phyloP scores from a whole-genome alignment of 2,329 filamentous ascomycete species.

The Fusarium mexicanum region DNA sequence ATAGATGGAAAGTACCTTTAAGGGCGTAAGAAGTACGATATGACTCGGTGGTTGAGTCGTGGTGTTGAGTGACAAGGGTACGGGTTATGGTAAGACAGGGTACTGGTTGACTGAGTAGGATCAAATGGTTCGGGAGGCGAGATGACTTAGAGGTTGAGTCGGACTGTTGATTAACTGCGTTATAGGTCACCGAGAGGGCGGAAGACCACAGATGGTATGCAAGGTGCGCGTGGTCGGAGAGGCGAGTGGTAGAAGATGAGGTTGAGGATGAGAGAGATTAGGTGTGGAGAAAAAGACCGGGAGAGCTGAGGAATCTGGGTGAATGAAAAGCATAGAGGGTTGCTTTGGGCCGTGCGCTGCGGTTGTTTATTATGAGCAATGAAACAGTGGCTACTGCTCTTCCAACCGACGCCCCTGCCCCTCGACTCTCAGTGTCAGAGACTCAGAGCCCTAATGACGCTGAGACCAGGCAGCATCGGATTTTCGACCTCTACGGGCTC shows the following conservation, averaged over 20 bases:
- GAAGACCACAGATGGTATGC: neutral
- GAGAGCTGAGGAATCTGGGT: rapidly evolving
- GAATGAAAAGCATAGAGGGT: neutral
- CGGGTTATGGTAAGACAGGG: rapidly evolving
- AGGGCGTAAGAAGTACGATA: rapidly evolving
- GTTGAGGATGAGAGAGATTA: neutral
- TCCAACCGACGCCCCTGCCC: neutral
- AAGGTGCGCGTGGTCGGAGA: neutral
- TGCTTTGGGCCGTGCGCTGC: neutral
- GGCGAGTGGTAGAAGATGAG: neutral
- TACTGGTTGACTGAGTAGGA: rapidly evolving
- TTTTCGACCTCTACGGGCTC: neutral
- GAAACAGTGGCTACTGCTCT: neutral
- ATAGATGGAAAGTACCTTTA: neutral
- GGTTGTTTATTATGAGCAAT: neutral
- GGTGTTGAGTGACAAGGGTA: rapidly evolving
- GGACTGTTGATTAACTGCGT: rapidly evolving
- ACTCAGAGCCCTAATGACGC: neutral
- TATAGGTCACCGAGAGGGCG: rapidly evolving
- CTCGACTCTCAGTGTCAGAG: neutral
- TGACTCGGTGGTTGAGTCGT: neutral
- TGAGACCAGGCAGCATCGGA: rapidly evolving
- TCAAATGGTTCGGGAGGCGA: rapidly evolving
- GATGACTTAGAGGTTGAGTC: neutral
- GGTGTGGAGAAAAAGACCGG: rapidly evolving